Base-by-base conservation (phyloP, 805 yeast species). In the Myxozyma kluyveri region DNA sequence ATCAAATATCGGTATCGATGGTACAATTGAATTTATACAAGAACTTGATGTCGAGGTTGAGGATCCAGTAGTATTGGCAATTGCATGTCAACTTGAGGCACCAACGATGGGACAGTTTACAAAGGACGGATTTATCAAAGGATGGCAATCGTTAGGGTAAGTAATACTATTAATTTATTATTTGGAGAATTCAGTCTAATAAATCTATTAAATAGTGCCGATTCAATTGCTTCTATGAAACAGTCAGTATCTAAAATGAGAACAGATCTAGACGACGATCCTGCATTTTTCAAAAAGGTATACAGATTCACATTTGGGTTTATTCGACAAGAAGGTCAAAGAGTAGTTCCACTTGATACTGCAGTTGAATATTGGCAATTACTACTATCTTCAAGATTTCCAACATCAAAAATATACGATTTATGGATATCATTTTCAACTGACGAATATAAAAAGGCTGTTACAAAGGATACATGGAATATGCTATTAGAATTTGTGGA, bases 301-400 rank as follows among this genome's bases (percentile, higher is more conserved):
- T 90, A 93, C 69, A 75, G 75, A 31, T 90, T 80, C 68, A 75
- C 95, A 0, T 91, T 85, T 69, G 75, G 72, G 7, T 85, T 83
- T 60, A 74, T 82, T 21, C 69, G 82, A 43, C 91, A 83, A 41
- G 73, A 73, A 3, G 80, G 82, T 12, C 81, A 79, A 56, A 80
- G 83, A 55, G 70, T 75, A 3, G 63, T 90, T 19, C 72, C 76
- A 6, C 66, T 73, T 2, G 90, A 83, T 0, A 75, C 80, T 1
- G 91, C 95, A 0, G 67, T 76, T 1, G 86, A 79, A 18, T 86
- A 88, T 69, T 91, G 97, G 98, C 68, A 71, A 32, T 70, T 91
- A 31, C 73, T 90, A 36, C 74, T 90, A 22, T 59, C 73, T 10
- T 72, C 73, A 6, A 72, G 72, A 38, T 62, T 63, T 40, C 47